phyloP scores from a whole-genome alignment of 106 monocot genomes.

The Gastrodia elata region DNA sequence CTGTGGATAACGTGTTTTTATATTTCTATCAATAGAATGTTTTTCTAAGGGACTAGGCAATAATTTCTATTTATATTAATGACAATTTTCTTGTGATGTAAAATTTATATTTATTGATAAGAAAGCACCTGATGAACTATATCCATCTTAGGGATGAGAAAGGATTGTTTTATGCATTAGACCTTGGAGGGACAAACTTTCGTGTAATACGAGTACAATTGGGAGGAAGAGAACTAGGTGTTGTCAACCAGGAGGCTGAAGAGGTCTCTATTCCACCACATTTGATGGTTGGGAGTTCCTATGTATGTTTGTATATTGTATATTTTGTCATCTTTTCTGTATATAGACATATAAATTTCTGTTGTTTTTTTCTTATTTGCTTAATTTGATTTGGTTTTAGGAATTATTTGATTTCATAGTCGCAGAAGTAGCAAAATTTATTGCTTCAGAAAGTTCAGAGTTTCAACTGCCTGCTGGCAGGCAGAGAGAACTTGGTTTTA shows the following conservation, averaged over 20 bases:
- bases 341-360: background rate
- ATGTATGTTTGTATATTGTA: conserved; percentile 21
- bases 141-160: conserved; percentile 52
- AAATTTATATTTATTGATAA: background rate
- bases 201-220: conserved; percentile 71
- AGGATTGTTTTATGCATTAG: conserved; percentile 86
- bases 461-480: conserved; percentile 52
- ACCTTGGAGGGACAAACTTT: conserved; percentile 94
- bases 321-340: conserved; percentile 4
- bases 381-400: conserved; percentile 29
- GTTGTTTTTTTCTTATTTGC: background rate
- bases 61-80: background rate
- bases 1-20: background rate
- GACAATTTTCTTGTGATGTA: background rate
- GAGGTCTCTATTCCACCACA: conserved; percentile 75
- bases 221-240: conserved; percentile 56
- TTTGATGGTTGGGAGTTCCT: conserved; percentile 70
- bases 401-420: conserved; percentile 97
- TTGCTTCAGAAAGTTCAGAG: conserved; percentile 56
- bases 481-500: conserved; percentile 93
- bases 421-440: conserved; percentile 57
- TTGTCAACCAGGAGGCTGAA: conserved; percentile 52
- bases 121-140: background rate
- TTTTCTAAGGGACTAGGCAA: background rate
- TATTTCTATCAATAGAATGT: background rate